Base-by-base conservation (phyloP, 345 rosid species). In the Dimocarpus longan region DNA sequence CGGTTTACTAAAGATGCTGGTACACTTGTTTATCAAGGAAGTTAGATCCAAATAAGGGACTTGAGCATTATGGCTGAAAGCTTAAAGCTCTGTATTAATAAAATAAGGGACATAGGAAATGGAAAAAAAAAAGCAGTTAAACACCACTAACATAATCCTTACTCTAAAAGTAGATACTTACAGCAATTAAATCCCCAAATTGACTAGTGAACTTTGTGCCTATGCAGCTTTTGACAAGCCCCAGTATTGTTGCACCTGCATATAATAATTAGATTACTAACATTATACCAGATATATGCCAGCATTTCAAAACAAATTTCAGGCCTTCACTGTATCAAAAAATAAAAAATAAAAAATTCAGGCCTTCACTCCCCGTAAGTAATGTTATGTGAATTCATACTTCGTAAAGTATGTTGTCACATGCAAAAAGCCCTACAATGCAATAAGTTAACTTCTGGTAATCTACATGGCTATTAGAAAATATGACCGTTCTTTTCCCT, bases 131-230 rank as follows among this genome's bases (percentile, higher is more conserved):
- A 46, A 4, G 52, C 12, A 15, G 66, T 10, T 18, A n/a, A 52
- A 37, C 66, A 56, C 4, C n/a, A 57, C 6, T 56, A 24, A 68
- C 46, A 68, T 48, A 28, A 70, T 19, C 22, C 5, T 19, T 18
- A 1, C 1, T 39, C 50, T 13, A 44, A 39, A 37, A 72, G 46
- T 70, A 79, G 71, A 62, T 68, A 86, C 98, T 91, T 80, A 94
- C 99, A 79, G 99, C 99, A 83, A 95, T 90, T 8, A 94, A 85
- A 83, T 95, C 93, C 15, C 98, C 99, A 84, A 93, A 95, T 76
- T 95, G 97, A 84, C 99, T 86, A 8, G 98, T 95, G 85, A 95
- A 94, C 88, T 95, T 95, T 71, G 99, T 95, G 11, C 98, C 97
- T 71, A 93, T 92, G 81, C 97, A 90, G 84, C 98, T 95, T 88